Evolutionary conservation across 805 yeast genomes (phyloP).

Genomic region (Cyberlindnera petersonii): DNA sequence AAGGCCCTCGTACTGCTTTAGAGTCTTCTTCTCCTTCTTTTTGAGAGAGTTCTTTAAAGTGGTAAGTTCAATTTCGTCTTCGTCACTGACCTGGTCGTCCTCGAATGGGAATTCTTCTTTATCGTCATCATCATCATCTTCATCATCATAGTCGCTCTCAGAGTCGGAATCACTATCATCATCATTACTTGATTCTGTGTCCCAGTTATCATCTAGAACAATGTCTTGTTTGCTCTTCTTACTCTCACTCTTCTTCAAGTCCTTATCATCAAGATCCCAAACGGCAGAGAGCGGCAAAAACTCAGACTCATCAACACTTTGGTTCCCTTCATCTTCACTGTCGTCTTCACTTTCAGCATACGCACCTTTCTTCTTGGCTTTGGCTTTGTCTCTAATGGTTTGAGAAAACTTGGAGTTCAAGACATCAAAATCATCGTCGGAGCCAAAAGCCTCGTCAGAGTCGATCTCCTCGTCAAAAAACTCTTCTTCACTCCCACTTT

Average conservation of each 20-base stretch:
- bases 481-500: conserved; percentile 23
- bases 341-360: conserved; percentile 19
- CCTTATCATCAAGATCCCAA: conserved; percentile 77
- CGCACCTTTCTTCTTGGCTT: conserved; percentile 30
- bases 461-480: conserved; percentile 66
- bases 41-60: conserved; percentile 41
- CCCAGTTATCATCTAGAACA: conserved; percentile 18
- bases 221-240: conserved; percentile 20
- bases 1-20: conserved; percentile 48
- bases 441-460: conserved; percentile 86
- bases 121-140: conserved; percentile 25
- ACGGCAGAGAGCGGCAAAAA: conserved; percentile 78
- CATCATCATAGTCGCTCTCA: conserved; percentile 26
- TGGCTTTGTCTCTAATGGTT: conserved; percentile 54
- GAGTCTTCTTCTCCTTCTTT: conserved; percentile 37
- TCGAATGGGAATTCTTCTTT: conserved; percentile 40
- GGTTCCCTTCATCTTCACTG: conserved; percentile 50
- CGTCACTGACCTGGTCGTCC: conserved; percentile 38
- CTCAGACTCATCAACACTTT: conserved; percentile 72
- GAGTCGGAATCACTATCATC: conserved; percentile 20
- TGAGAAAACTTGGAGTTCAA: conserved; percentile 66
- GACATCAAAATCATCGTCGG: conserved; percentile 68
- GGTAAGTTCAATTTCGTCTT: conserved; percentile 49
- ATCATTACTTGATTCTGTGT: conserved; percentile 25
- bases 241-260: conserved; percentile 30